Conservation (phyloP, 2,329 filamentous ascomycete genomes). For the Sordariomycetes sp. region DNA sequence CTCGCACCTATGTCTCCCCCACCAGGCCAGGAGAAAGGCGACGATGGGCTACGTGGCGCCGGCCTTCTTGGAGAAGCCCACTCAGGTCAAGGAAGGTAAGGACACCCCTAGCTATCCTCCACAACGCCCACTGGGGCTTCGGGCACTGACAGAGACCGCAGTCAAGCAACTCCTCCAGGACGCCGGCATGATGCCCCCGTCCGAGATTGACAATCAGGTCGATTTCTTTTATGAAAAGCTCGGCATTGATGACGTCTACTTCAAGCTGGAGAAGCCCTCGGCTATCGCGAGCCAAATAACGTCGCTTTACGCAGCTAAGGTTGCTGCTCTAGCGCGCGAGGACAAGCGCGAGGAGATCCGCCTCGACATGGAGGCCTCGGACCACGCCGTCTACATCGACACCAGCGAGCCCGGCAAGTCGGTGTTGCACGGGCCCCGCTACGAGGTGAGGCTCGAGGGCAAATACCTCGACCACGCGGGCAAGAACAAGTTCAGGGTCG, state of each 20-base stretch:
- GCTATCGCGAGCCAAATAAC: slow-evolving; percentile 91
- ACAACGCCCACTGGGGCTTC: neutral
- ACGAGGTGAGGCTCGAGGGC: slow-evolving; percentile 85
- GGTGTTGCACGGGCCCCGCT: slow-evolving; percentile 68
- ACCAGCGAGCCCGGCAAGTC: slow-evolving; percentile 84
- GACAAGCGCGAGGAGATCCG: slow-evolving; percentile 93
- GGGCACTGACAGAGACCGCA: slow-evolving; percentile 18
- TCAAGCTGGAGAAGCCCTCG: slow-evolving; percentile 76
- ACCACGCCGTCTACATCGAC: slow-evolving; percentile 98
- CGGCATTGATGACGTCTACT: slow-evolving; percentile 98
- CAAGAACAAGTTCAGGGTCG: slow-evolving; percentile 74
- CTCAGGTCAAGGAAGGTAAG: slow-evolving; percentile 77
- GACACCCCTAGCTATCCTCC: slow-evolving; percentile 1
- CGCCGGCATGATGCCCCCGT: slow-evolving; percentile 75
- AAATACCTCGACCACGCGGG: slow-evolving; percentile 85
- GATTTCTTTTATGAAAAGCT: slow-evolving; percentile 97
- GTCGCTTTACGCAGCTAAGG: slow-evolving; percentile 92
- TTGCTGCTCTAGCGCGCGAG: slow-evolving; percentile 84
- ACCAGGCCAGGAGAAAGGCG: slow-evolving; percentile 70
- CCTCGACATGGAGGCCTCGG: slow-evolving; percentile 85
- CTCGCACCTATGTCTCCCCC: slow-evolving; percentile 68
- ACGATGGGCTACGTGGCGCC: slow-evolving; percentile 92
- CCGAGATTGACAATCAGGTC: slow-evolving; percentile 76
- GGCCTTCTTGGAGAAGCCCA: slow-evolving; percentile 82
- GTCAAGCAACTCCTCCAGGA: slow-evolving; percentile 73